Evolutionary conservation across 1,139 yeast species (phyloP), one percentile per base, ranked within the genome.

Genomic region (Zygoascus hellenicus): DNA sequence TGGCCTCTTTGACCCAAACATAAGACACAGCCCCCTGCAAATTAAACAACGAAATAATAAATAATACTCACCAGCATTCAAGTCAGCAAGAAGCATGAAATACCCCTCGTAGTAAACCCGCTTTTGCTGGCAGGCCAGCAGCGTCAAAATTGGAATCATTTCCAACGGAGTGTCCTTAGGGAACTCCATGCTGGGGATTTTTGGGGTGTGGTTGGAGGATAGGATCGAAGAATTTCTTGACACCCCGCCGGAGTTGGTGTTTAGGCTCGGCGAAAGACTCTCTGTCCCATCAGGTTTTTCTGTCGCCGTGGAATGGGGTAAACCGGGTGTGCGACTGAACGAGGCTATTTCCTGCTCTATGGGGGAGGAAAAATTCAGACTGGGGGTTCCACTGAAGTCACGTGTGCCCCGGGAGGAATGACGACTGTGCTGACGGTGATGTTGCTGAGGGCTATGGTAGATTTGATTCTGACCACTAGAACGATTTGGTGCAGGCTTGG

Each of bases 121-220:
- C 4, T 72, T 66, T 51, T 73, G 74, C 54, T 78, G 83, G 15
- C 80, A 73, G 26, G 70, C 69, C 33, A 78, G 63, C 45, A 79
- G 64, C 3, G 82, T 74, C 42, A 78, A 66, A 10, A 77, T 70
- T 1, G 84, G 83, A 7, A 74, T 60, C 58, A 79, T 65, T 53
- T 78, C 83, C 19, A 70, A 72, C 1, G 79, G 78, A 13, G 70
- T 62, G 45, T 59, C 62, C 51, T 65, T 65, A 19, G 66, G 61
- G 30, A 62, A 54, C 32, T 58, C 61, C 33, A 52, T 41, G 31
- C 28, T 9, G 30, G 46, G 46, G 36, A 36, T 43, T n/a, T 30
- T 36, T 22, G 16, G 29, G 16, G 34, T 19, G 15, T 14, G 36
- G 30, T 29, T 16, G 7, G 39, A n/a, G 19, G 42, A 14, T n/a